Evolutionary conservation across 139 green algal genomes (phyloP).

Genomic region (Ulvella scutata): DNA sequence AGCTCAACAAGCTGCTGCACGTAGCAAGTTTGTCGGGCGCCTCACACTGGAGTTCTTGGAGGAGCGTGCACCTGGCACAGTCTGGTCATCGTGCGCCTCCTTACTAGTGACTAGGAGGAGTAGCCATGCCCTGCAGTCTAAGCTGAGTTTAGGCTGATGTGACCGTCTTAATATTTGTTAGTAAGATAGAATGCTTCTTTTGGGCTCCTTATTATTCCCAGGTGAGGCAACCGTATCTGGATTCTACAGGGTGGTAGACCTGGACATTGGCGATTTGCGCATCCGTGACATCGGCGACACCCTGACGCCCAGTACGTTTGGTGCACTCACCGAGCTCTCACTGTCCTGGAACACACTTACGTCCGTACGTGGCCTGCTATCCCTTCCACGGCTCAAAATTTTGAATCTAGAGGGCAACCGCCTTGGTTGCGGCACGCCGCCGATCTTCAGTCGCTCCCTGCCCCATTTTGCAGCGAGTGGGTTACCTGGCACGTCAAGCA

Average conservation of each 20-base stretch:
- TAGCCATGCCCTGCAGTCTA: no score
- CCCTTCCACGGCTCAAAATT: not conserved
- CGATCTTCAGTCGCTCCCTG: not conserved
- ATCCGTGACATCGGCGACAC: not conserved
- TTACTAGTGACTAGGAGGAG: not conserved
- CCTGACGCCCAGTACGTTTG: not conserved
- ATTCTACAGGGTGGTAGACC: not conserved
- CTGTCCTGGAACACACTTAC: not conserved
- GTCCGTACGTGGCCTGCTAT: not conserved
- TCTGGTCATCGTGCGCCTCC: not conserved
- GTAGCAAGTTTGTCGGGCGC: slow-evolving; percentile 34
- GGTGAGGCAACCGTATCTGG: no score
- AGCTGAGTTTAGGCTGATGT: no score
- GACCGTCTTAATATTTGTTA: no score
- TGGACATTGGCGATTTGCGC: not conserved
- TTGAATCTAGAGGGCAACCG: not conserved
- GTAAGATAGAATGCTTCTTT: no score
- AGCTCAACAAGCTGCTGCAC: slow-evolving; percentile 37
- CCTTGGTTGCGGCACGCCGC: not conserved
- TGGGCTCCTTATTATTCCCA: no score
- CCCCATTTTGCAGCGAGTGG: no score
- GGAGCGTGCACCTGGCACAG: slow-evolving; percentile 1
- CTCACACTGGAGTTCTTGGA: slow-evolving; percentile 48
- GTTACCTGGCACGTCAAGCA: no score
- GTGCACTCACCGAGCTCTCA: not conserved